Base-by-base conservation (phyloP, 148 eudicot species). In the Cornus kousa region DNA sequence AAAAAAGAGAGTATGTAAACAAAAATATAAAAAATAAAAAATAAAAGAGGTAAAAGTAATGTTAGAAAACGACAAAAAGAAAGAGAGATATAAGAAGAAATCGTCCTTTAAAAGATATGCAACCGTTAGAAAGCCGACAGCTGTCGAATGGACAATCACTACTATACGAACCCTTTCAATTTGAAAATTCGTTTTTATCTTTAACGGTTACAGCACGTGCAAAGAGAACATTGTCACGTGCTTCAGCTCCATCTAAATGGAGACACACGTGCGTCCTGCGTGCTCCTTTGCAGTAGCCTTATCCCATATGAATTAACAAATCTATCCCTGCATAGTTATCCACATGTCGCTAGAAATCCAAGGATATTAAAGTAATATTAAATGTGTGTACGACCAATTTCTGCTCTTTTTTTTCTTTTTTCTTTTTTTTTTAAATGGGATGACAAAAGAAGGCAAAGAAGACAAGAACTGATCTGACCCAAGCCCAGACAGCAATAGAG, bases 241-340 rank as follows among this genome's bases (percentile, higher is more conserved):
- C 76, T 64, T 35, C 16, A 39, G 79, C 17, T 60, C 65, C 66
- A 57, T 73, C 19, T 53, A 5, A 22, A 57, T 33, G 84, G 80
- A 78, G 81, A 81, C 84, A 81, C 87, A 84, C 87, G 82, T 81
- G 87, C 79, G 70, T 65, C 24, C 75, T 81, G 87, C 77, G 59
- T 71, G 84, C 84, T 75, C 66, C 24, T 73, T 10, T 22, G 77
- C 79, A 78, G 81, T 79, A 81, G 67, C 9, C 9, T 53, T 50
- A 24, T 78, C 73, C 19, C 50, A 3, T 0, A 43, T 0, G 6
- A 43, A 43, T 43, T 43, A 43, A 43, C 68, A 71, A 71, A 71
- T 59, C 68, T 69, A 77, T 13, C 17, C 23, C 22, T 62, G 23
- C 4, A 17, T n/a, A 19, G 17, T 53, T 53, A 60, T 60, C 65